phyloP scores from a whole-genome alignment of 2,329 filamentous ascomycete species.

The Ilyonectria destructans region DNA sequence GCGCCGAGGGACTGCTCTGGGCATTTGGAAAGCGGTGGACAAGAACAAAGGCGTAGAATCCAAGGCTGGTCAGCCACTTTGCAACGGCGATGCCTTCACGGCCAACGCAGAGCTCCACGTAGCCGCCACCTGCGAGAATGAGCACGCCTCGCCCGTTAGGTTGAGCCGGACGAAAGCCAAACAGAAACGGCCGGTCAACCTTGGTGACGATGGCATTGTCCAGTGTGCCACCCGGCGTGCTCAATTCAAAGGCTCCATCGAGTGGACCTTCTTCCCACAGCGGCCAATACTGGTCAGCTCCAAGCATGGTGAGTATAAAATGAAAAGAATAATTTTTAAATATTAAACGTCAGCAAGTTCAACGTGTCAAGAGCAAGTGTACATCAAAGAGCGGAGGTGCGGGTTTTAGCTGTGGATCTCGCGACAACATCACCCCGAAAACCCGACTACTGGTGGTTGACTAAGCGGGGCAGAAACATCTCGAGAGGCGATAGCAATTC shows the following conservation, averaged over 20 bases:
- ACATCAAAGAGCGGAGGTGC: not conserved
- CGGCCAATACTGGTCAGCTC: slow-evolving; percentile 39
- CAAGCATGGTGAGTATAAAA: slow-evolving; percentile 10
- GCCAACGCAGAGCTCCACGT: slow-evolving; percentile 44
- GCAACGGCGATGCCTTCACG: slow-evolving; percentile 42
- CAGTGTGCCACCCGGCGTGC: slow-evolving; percentile 12
- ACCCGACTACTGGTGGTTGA: slow-evolving; percentile 9
- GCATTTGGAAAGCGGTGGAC: slow-evolving; percentile 44
- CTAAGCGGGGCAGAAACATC: not conserved
- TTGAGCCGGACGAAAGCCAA: slow-evolving; percentile 37
- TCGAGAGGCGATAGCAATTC: no score
- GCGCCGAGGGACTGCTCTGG: slow-evolving; percentile 34
- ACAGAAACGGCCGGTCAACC: slow-evolving; percentile 37
- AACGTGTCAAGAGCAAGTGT: not conserved
- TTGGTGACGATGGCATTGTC: slow-evolving; percentile 40
- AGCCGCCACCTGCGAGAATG: slow-evolving; percentile 41
- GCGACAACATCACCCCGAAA: slow-evolving; percentile 42
- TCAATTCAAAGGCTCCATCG: slow-evolving; percentile 39
- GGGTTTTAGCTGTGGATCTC: slow-evolving; percentile 31
- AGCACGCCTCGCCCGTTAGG: slow-evolving; percentile 41
- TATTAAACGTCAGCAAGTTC: not conserved
- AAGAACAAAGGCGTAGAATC: slow-evolving; percentile 45
- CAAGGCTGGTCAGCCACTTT: slow-evolving; percentile 43
- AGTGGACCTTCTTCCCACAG: slow-evolving; percentile 30
- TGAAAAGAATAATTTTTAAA: not conserved